Base-by-base conservation (phyloP, 2,329 filamentous ascomycete species). In the Aureobasidium sp. region DNA sequence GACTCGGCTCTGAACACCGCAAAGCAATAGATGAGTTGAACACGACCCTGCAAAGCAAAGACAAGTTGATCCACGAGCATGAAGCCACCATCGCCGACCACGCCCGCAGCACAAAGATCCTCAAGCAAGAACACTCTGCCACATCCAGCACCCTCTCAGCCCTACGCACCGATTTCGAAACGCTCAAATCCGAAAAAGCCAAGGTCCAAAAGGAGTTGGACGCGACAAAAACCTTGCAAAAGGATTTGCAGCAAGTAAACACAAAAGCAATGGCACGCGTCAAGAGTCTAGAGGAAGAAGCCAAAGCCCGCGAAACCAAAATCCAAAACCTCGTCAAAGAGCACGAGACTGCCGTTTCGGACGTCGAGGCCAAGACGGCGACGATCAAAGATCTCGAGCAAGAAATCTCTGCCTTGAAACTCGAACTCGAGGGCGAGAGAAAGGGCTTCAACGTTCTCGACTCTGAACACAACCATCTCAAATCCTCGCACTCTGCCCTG, bases 301-400 rank as follows among this genome's bases (percentile, higher is more conserved):
- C 14, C 34, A 58, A 55, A 17, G 6, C 45, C 12, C 38, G 27
- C 6, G 41, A 56, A 22, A 30, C 21, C 12, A 50, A 49, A 22
- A 34, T 53, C 27, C 58, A 57, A 10, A 55, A 59, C 10, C 54
- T 63, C 1, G 55, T 47, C 2, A 44, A 58, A n/a, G 58, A 62
- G 38, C 48, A 63, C 6, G 61, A 64, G 19, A 56, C 62, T 29
- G 40, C 54, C 8, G 58, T 63, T 38, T 55, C 58, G 2, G 61
- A 64, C 4, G 53, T 62, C 12, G 58, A 60, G 14, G 50, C 41
- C 17, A 55, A 58, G 21, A n/a, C n/a, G n/a, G n/a, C n/a, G n/a
- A n/a, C 57, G 60, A 25, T 58, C 51, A 19, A 60, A 63, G 44
- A 49, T 70, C 16, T 70, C 76, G 71, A 76, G n/a, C 61, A 62